Evolutionary conservation across 1,284 basidiomycete species (phyloP), one percentile per base, ranked within the genome.

Genomic region (Sporisorium iseilematis-ciliati): DNA sequence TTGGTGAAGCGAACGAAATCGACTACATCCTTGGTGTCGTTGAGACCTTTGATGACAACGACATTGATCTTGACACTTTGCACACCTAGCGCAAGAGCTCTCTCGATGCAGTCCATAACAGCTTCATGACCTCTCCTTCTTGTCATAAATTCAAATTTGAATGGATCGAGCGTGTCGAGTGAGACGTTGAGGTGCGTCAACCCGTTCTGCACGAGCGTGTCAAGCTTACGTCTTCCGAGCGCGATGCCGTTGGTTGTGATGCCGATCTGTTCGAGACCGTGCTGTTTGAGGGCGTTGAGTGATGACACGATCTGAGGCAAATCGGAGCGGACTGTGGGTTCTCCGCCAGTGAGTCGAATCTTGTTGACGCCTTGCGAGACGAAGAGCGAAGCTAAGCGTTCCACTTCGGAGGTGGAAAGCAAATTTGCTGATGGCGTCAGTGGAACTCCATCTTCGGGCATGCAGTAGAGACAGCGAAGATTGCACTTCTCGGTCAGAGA

Each of bases 401-500:
- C 83, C 26, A 95, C 86, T 83, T 95, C 93, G 56, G 91, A 88
- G 66, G 93, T 90, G 1, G 91, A 90, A 38, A 95, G 88, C 64
- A 94, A 88, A 64, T 91, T 88, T 10, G 87, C 87, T 40, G 87
- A 87, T 2, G 92, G 93, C 10, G 92, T 91, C 21, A 95, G 88
- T 54, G 91, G 89, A 0, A 93, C 87, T 38, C 93, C 93, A 78
- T 92, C 90, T 62, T 88, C 90, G 2, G 93, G 93, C 93, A 95
- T 95, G 82, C 93, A 95, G 82, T 95, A 95, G 80, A 93, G 77
- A 92, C 93, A 95, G 86, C 93, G 89, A 58, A 95, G 87, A 86
- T 95, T 95, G 85, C 94, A 95, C 65, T 90, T 88, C 85, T 95
- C 93, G 0, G 93, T 94, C 45, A 95, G 87, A 3, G 92, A 93